Conservation (phyloP, 2,329 filamentous ascomycete species). For the Colletotrichum falcatum region DNA sequence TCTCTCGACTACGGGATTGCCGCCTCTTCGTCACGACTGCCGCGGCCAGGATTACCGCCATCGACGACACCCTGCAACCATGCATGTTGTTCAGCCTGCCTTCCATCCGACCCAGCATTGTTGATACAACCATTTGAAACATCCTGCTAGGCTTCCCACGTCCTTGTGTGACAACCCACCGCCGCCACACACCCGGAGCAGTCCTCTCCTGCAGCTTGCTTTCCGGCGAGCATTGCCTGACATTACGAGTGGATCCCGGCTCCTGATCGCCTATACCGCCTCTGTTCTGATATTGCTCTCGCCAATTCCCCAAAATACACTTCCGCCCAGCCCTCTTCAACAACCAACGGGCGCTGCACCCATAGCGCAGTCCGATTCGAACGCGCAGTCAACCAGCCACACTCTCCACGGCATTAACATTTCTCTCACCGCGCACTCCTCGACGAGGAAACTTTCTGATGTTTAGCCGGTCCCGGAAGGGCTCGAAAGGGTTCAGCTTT, state of each 20-base stretch:
- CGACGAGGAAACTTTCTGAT: constrained; percentile 28
- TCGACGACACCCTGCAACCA: constrained; percentile 39
- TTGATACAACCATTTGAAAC: constrained; percentile 47
- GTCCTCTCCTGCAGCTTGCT: constrained; percentile 34
- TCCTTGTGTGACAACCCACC: constrained; percentile 39
- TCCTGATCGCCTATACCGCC: constrained; percentile 32
- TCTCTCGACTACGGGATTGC: constrained; percentile 22
- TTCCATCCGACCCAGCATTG: constrained; percentile 44
- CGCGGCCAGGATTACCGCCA: constrained; percentile 7
- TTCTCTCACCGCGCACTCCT: background rate
- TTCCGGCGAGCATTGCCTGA: constrained; percentile 24
- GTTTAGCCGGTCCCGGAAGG: constrained; percentile 39
- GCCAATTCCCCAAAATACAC: constrained; percentile 34
- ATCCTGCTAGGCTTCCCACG: constrained; percentile 40
- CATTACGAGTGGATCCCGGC: constrained; percentile 37
- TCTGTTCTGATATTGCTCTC: constrained; percentile 34
- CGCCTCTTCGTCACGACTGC: constrained; percentile 22
- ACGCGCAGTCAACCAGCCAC: constrained; percentile 3
- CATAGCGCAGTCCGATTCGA: constrained; percentile 27
- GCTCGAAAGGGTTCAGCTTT: constrained; percentile 40
- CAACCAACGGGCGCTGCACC: constrained; percentile 12
- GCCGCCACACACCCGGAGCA: constrained; percentile 34
- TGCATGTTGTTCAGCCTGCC: constrained; percentile 42
- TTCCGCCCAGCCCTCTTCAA: constrained; percentile 27
- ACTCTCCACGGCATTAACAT: constrained; percentile 1